These are phyloP conservation scores for Backusella psychrophila DNA, from an alignment of 192 early-diverging fungal genomes.

Conservation along the genomic window DNA sequence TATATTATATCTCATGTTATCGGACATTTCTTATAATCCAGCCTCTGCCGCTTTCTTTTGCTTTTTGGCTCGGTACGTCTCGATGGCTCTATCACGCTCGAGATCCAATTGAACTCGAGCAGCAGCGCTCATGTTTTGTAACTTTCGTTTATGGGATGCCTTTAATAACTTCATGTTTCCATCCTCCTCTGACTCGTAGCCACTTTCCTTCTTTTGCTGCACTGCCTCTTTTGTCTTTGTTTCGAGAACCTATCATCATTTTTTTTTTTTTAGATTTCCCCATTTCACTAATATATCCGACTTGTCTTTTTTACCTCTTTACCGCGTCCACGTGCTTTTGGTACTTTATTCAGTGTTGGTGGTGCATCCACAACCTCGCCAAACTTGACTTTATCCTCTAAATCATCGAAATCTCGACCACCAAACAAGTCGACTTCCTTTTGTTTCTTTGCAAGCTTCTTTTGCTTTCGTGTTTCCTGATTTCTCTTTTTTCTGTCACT, in stretches of 20 bases:
- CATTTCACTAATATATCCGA: constrained; percentile 24
- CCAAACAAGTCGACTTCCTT: constrained; percentile 30
- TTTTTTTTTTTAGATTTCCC: neutral
- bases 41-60: constrained; percentile 35
- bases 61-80: constrained; percentile 50
- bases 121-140: constrained; percentile 44
- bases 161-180: constrained; percentile 40
- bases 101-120: constrained; percentile 45
- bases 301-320: constrained; percentile 42
- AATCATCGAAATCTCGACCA: constrained; percentile 50
- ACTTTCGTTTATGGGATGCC: constrained; percentile 34
- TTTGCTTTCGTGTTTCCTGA: constrained; percentile 46
- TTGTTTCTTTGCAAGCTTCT: constrained; percentile 41
- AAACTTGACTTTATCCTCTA: constrained; percentile 51
- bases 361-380: constrained; percentile 58
- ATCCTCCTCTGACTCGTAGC: constrained; percentile 35
- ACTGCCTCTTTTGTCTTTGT: neutral
- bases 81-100: constrained; percentile 50
- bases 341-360: constrained; percentile 43
- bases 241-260: neutral
- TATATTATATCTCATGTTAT: neutral
- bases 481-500: constrained; percentile 48
- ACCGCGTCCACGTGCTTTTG: constrained; percentile 45
- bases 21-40: constrained; percentile 15
- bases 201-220: constrained; percentile 23